These are phyloP conservation scores for Entelexis sorbosivorans DNA, from an alignment of 1,139 yeast species.

Conservation along the genomic window DNA sequence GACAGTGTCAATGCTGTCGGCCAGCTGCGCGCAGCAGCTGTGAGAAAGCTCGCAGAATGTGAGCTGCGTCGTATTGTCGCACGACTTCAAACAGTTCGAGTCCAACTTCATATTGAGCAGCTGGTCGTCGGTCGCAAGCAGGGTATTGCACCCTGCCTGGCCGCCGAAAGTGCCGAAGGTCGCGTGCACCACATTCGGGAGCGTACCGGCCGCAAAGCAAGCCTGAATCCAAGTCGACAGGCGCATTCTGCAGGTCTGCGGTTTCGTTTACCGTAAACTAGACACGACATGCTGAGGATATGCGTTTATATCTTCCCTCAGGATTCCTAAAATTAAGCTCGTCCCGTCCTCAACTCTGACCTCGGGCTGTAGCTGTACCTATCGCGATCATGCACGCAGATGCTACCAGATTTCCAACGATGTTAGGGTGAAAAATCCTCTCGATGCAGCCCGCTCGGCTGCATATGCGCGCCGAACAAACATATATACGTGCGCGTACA, in stretches of 20 bases:
- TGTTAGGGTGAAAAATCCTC: not conserved
- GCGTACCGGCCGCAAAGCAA: not conserved
- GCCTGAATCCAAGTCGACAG: not conserved
- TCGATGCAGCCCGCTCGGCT: not conserved
- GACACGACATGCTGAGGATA: not conserved
- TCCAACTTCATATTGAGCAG: conserved; percentile 14
- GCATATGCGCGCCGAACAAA: too few species aligned
- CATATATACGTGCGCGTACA: too few species aligned
- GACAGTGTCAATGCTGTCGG: conserved; percentile 12
- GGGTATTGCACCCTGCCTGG: not conserved
- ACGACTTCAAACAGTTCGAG: conserved; percentile 18
- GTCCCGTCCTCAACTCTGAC: not conserved
- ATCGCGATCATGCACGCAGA: not conserved
- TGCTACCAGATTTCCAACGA: conserved; percentile 3
- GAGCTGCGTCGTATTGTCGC: conserved; percentile 18
- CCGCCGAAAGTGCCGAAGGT: conserved; percentile 11
- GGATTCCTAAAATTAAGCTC: not conserved
- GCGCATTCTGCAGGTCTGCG: not conserved
- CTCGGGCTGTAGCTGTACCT: not conserved
- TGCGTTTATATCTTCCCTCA: conserved; percentile 2
- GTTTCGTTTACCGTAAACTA: not conserved
- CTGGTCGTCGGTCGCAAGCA: conserved; percentile 1
- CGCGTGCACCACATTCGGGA: conserved; percentile 4
- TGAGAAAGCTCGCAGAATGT: conserved; percentile 14
- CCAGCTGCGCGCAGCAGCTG: conserved; percentile 15